These are phyloP conservation scores for Monosporascus sp. DNA, from an alignment of 2,329 filamentous ascomycete species.

Conservation along the genomic window DNA sequence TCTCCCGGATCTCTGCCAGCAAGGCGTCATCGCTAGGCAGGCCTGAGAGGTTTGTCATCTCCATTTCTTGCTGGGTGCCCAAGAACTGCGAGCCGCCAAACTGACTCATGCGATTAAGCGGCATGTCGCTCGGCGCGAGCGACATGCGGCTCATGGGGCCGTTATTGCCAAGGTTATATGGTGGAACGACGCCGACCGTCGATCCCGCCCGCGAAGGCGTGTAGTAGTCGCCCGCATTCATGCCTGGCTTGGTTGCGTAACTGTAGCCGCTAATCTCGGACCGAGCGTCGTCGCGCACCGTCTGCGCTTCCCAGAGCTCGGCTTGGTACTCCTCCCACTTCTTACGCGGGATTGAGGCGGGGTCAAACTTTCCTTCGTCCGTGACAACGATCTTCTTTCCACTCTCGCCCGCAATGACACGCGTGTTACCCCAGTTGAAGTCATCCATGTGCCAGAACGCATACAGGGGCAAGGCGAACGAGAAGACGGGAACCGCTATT, in stretches of 20 bases:
- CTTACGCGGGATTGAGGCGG: slow-evolving; percentile 87
- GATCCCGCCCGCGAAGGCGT: slow-evolving; percentile 53
- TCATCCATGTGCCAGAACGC: slow-evolving; percentile 99
- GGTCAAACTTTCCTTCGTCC: slow-evolving; percentile 97
- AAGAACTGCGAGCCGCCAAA: slow-evolving; percentile 57
- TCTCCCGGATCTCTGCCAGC: slow-evolving; percentile 89
- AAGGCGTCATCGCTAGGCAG: slow-evolving; percentile 86
- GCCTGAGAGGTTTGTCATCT: slow-evolving; percentile 68
- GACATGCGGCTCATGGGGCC: slow-evolving; percentile 65
- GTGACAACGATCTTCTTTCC: slow-evolving; percentile 89
- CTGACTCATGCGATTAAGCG: slow-evolving; percentile 54
- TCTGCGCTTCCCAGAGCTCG: slow-evolving; percentile 95
- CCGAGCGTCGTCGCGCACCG: slow-evolving; percentile 69
- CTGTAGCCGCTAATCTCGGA: slow-evolving; percentile 92
- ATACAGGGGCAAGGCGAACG: slow-evolving; percentile 84
- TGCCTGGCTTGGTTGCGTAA: slow-evolving; percentile 79
- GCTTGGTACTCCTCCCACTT: slow-evolving; percentile 99
- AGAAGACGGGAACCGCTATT: slow-evolving; percentile 84
- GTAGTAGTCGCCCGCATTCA: slow-evolving; percentile 63
- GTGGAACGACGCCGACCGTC: slow-evolving; percentile 40
- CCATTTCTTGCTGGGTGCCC: slow-evolving; percentile 59
- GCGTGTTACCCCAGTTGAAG: slow-evolving; percentile 98
- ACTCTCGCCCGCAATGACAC: slow-evolving; percentile 90
- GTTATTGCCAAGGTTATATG: slow-evolving; percentile 33
- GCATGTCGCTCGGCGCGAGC: slow-evolving; percentile 69